Evolutionary conservation across 2,329 filamentous ascomycete genomes (phyloP).

Genomic region (Ophiostoma sp.): DNA sequence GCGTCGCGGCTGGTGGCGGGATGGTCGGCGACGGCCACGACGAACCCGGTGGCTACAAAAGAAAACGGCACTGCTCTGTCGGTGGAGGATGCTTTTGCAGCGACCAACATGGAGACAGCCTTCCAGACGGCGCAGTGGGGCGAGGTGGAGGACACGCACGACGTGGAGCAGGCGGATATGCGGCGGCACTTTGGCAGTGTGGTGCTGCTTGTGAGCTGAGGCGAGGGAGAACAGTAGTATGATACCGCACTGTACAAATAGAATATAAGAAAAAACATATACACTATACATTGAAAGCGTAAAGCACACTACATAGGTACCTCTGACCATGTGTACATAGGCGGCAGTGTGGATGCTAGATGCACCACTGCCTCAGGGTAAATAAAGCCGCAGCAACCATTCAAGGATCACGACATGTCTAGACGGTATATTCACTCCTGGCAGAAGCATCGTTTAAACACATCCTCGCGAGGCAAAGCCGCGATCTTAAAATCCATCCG

Average conservation of each 20-base stretch:
- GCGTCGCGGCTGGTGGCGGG: conserved; percentile 77
- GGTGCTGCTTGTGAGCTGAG: conserved; percentile 59
- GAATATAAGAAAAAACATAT: background rate
- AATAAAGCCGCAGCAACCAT: background rate
- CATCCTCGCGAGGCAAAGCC: background rate
- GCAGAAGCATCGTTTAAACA: background rate
- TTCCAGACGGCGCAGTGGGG: conserved; percentile 94
- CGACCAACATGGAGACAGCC: conserved; percentile 78
- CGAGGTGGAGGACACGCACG: conserved; percentile 96
- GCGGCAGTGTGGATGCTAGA: background rate
- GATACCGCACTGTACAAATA: background rate
- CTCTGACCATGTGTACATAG: background rate
- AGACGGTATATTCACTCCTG: background rate
- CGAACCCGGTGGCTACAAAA: conserved; percentile 43
- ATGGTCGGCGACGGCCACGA: conserved; percentile 74
- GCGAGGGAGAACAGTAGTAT: background rate
- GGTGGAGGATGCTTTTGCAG: conserved; percentile 76
- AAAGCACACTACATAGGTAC: background rate
- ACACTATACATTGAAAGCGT: background rate
- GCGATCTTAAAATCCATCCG: background rate
- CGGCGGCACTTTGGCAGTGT: conserved; percentile 85
- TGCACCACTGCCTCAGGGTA: background rate
- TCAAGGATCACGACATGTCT: background rate
- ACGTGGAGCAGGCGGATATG: conserved; percentile 90
- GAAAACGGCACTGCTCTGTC: conserved; percentile 58